Evolutionary conservation across 2,329 filamentous ascomycete species (phyloP), one percentile per base, ranked within the genome.

Genomic region (Nemania sp.): DNA sequence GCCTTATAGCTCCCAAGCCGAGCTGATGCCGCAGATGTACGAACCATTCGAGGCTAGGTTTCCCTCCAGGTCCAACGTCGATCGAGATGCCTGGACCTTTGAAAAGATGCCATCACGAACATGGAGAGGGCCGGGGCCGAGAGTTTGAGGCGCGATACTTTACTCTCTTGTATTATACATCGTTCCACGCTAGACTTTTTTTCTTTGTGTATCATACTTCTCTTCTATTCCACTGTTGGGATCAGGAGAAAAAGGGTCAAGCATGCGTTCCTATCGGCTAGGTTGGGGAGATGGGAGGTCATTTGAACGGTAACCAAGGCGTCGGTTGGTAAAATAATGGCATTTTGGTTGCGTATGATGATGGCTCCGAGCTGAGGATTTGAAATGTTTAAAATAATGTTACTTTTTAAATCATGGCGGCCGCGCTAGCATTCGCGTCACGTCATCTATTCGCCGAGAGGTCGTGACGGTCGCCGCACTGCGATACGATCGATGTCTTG

Each of bases 1-100:
- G 17, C 77, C 77, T 6, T 79, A 79, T 57, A 71, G 72, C 50
- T 71, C 76, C 20, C 72, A 73, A 54, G 59, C 78, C 13, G 62
- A 74, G 37, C 71, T 79, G 9, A 67, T 78, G 59, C 77, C 77
- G 1, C 68, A 70, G 10, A 74, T 78, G 68, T 73, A 74, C 45
- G 67, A 76, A 63, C 74, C 75, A 15, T 74, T 75, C 18, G 74
- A 77, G 48, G 75, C 79, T 13, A 76, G 74, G 25, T 70, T 78
- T 40, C 67, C 69, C 15, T 62, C 65, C 47, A 69, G 57, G 52
- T 62, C 57, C 13, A 56, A 56, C 3, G 57, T 64, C 10, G n/a
- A 53, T 2, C 10, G 42, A 2, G 61, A 39, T 18, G 54, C 61
- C 21, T 73, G 69, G 69, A 56, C 47, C 25, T 73, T 71, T 37